phyloP scores from a whole-genome alignment of 495 filamentous ascomycete genomes.

The Penicillium macrosclerotiorum region DNA sequence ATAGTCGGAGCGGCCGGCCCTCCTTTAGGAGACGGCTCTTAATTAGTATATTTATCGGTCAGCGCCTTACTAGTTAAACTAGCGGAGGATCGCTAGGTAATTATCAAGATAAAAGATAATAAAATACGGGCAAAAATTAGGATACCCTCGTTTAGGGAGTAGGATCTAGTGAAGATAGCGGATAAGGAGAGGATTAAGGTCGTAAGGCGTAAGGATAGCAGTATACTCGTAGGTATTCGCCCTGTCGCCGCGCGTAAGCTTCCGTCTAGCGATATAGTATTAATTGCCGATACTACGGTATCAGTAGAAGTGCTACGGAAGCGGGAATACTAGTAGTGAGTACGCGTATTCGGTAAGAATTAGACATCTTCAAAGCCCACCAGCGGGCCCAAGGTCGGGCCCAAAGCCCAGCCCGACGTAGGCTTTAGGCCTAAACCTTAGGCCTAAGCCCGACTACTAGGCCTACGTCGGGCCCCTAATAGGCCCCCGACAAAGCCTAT shows the following conservation, averaged over 20 bases:
- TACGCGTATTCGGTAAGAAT: no score
- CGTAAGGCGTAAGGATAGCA: not conserved
- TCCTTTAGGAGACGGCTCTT: not conserved
- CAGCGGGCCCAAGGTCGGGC: no score
- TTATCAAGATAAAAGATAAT: not conserved
- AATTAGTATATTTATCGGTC: not conserved
- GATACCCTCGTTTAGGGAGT: not conserved
- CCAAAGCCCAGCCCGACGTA: no score
- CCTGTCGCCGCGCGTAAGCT: not conserved
- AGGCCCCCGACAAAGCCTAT: no score
- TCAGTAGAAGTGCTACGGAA: not conserved
- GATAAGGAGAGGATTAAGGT: not conserved
- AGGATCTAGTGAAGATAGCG: not conserved
- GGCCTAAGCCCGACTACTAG: no score
- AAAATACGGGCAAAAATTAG: not conserved
- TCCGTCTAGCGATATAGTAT: not conserved
- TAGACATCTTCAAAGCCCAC: no score
- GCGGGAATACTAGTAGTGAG: no score
- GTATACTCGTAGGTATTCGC: not conserved
- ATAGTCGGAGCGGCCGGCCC: not conserved
- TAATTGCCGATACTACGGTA: not conserved
- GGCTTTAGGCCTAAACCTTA: no score
- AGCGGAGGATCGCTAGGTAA: not conserved
- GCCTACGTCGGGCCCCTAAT: no score
- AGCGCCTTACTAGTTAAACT: not conserved